Evolutionary conservation across 495 filamentous ascomycete genomes (phyloP), one percentile per base, ranked within the genome.

Genomic region (Penicillium bialowiezense): DNA sequence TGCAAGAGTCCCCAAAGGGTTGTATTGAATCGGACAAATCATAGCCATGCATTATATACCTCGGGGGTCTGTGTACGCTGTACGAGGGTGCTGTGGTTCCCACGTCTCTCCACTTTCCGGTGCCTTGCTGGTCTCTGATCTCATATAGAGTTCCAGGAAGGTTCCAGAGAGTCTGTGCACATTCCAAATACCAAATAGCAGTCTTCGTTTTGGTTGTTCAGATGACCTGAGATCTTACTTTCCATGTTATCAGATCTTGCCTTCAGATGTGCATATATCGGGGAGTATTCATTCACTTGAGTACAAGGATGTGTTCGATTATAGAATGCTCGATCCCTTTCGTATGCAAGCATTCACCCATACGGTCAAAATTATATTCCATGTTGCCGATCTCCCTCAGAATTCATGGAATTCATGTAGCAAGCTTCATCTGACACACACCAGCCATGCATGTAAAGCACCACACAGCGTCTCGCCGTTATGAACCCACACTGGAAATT

Each of bases 61-160:
- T 47, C 28, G 33, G 33, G 50, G 55, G 50, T 55, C 53, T 52
- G 49, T 56, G 56, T 32, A 32, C 29, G 29, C 12, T 32, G 29
- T 32, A 32, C 29, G 7, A 10, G 57, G 57, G 59, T 60, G 50
- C 50, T 49, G 40, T 41, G 21, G 48, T 50, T 51, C 51, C 36
- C 34, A 54, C 41, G 47, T 18, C 47, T 49, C 28, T 59, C 59
- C 56, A 56, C 59, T 50, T 47, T 28, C 38, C 40, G 52, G 48
- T 35, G 33, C 18, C 28, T n/a, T 37, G 50, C 32, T 34, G 37
- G 24, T 21, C 43, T 40, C 34, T 20, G 20, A n/a, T 17, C 18
- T 48, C 26, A 21, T 8, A 13, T 20, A 1, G 10, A 19, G 29
- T 48, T 9, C 19, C 13, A 45, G 33, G 19, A 21, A 33, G 35